These are phyloP conservation scores for Piromyces sp. DNA, from an alignment of 192 early-diverging fungal genomes.

Conservation along the genomic window DNA sequence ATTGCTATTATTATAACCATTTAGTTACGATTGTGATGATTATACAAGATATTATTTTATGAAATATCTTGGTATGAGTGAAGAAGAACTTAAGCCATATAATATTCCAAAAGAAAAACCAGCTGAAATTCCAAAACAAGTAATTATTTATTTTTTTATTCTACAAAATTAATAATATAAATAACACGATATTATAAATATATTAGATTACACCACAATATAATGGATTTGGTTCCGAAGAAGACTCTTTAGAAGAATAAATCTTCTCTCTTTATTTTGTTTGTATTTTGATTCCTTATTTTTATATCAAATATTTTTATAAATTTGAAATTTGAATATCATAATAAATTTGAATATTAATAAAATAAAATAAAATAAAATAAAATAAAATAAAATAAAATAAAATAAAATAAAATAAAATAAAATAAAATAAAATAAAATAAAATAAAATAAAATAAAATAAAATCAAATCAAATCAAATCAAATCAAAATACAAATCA, in stretches of 20 bases:
- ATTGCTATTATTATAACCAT: not conserved
- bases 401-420: too few relatives aligned
- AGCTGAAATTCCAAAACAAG: not conserved
- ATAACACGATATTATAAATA: not conserved
- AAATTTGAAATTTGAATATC: too few relatives aligned
- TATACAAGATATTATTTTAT: not conserved
- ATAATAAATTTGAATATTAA: too few relatives aligned
- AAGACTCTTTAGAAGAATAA: conserved; percentile 44
- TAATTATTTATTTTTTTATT: not conserved
- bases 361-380: too few relatives aligned
- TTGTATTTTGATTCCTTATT: conserved; percentile 37
- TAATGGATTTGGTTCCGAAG: conserved; percentile 44
- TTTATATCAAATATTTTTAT: too few relatives aligned
- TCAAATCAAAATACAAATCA: too few relatives aligned
- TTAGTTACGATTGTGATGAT: not conserved
- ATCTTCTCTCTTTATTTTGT: conserved; percentile 34
- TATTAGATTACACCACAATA: conserved; percentile 16
- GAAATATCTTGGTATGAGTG: not conserved
- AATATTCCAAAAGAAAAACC: not conserved
- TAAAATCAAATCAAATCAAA: too few relatives aligned
- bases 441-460: too few relatives aligned
- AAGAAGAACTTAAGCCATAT: not conserved
- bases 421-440: too few relatives aligned
- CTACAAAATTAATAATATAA: too few relatives aligned
- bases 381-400: too few relatives aligned